Evolutionary conservation across 768 basidiomycete genomes (phyloP), one percentile per base, ranked within the genome.

Genomic region (Kwoniella newhampshirensis): DNA sequence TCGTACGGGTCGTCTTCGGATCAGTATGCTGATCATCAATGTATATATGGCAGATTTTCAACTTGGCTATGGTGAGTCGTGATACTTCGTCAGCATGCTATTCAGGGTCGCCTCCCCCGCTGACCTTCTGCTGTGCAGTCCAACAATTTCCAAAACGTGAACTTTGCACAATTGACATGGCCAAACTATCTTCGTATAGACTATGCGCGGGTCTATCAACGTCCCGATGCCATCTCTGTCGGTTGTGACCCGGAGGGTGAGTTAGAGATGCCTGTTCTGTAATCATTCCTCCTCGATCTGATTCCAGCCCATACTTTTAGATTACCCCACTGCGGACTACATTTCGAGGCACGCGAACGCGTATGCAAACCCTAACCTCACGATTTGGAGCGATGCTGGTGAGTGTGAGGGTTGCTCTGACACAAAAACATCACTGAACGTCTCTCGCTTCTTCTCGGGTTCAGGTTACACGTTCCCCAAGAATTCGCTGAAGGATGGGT

Each of bases 181-280:
- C 91, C 91, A 7, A 82, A 84, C 0, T 82, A 85, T 66, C 85
- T 93, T 85, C 80, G 79, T 46, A 80, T 94, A 35, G 89, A 94
- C 73, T 96, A 86, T 78, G 83, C 94, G 50, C 83, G 92, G 25
- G 87, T 96, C 11, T 97, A 93, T 75, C 93, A 96, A 72, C 84
- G 84, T 2, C 79, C 81, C 68, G 75, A 83, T 32, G 35, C 54
- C 8, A 66, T 66, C 54, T 89, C 89, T 68, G 53, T 76, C 11
- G 67, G 73, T 2, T 77, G 75, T 57, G 74, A 73, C 46, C 72
- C 71, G 8, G 28, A 48, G 8, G 68, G 68, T 70, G 44, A 51
- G 68, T 62, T 12, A 28, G 12, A 9, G 13, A 23, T 37, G 27
- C 45, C 25, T 59, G 15, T 23, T 21, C 27, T 30, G 12, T n/a